These are phyloP conservation scores for Adansonia gregorii DNA, from an alignment of 441 rosid species.

Conservation along the genomic window DNA sequence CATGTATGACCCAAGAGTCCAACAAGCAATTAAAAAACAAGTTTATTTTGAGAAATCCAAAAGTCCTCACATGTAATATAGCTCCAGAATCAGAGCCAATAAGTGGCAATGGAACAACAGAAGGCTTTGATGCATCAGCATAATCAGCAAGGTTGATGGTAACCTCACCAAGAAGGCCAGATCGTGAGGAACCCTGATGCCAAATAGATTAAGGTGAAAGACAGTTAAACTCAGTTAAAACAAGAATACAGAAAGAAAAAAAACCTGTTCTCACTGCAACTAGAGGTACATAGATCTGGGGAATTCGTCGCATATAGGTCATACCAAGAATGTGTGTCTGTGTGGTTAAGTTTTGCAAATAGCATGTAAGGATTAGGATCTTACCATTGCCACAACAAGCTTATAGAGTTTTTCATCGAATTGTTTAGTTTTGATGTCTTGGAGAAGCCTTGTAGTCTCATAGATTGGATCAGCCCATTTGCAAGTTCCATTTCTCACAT, in stretches of 20 bases:
- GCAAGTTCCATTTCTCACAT: constrained; percentile 96
- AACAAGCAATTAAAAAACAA: constrained; percentile 24
- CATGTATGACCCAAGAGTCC: background rate
- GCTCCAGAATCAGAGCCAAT: constrained; percentile 89
- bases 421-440: constrained; percentile 77
- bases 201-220: constrained; percentile 35
- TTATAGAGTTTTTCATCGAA: constrained; percentile 88
- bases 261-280: background rate
- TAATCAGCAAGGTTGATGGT: constrained; percentile 91
- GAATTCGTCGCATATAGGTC: background rate
- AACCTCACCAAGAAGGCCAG: constrained; percentile 93
- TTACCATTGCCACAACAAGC: constrained; percentile 85
- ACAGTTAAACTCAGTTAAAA: constrained; percentile 30
- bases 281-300: constrained; percentile 15
- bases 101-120: constrained; percentile 68
- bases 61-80: constrained; percentile 83
- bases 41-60: constrained; percentile 28
- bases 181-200: constrained; percentile 89
- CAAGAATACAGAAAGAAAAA: constrained; percentile 13
- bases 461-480: constrained; percentile 99
- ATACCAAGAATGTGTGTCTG: constrained; percentile 16
- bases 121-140: constrained; percentile 90
- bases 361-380: constrained; percentile 26
- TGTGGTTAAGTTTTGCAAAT: constrained; percentile 4
- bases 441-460: constrained; percentile 95